Base-by-base conservation (phyloP, 257 asterid genomes). In the Solanum bukasovii region DNA sequence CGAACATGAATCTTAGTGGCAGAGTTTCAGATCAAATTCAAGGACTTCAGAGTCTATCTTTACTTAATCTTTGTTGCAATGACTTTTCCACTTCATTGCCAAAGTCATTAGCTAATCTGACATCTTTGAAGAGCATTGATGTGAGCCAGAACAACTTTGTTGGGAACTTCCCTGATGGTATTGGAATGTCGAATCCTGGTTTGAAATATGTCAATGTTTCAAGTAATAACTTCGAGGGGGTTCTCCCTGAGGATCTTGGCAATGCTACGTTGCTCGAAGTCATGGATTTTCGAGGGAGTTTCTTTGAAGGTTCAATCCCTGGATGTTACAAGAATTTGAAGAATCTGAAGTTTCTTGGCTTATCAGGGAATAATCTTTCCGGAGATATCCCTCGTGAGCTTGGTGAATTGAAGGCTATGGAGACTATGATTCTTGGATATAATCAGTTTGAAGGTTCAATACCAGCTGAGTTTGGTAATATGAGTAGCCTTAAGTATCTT, bases 221-320 rank as follows among this genome's bases (percentile, higher is more conserved):
- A 7, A 94, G 97, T 95, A 95, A 95, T 94, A 94, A 94, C 74
- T 94, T 95, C 23, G 89, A 87, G 61, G 98, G 97, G 40, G 79
- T 87, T 4, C 91, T 94, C n/a, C 97, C 98, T 4, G 92, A 92
- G 49, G 98, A 92, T 88, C 91, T 94, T 49, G 90, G 96, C 35
- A 90, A 70, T 89, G 91, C 93, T 38, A 86, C 90, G 23, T 86
- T 90, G 11, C 89, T 94, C 1, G 96, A 94, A 67, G 82, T 87
- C 89, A 83, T 96, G 78, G 98, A 94, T 87, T 90, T 96, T 68
- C 84, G 98, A 38, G 98, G 98, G 61, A 93, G 94, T 88, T 94
- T 91, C 90, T 94, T 96, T 52, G 93, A 91, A 90, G 98, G 98
- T 14, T 88, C 96, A n/a, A 93, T 96, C 1, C 98, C 98, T 14